Base-by-base conservation (phyloP, 192 early-diverging fungal species). In the Allomyces macrogynus region DNA sequence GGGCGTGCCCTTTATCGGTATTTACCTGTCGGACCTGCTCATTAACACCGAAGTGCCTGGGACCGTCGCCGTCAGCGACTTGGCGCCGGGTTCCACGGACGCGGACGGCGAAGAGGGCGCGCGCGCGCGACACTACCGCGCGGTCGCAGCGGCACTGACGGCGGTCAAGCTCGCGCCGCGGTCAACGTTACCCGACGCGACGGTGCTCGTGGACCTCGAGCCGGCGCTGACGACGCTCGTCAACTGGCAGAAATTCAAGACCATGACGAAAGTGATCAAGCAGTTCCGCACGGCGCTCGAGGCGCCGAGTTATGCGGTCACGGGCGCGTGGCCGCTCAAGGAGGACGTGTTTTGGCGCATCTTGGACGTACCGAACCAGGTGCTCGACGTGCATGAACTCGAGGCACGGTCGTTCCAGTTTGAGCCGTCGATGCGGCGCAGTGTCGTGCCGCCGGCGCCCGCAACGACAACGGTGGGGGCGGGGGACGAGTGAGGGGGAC, bases 1-100 rank as follows among this genome's bases (percentile, higher is more conserved):
- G 27, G 77, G 82, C 44, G 80, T 84, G 61, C 82, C 82, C 0
- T 81, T 84, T 64, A 68, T 84, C 22, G 82, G 81, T 77, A 72
- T 84, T 8, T 84, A 78, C 60, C 26, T 84, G 12, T 81, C 80
- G 10, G 82, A 84, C 44, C 68, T 84, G 16, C 68, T 81, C 2
- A 80, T 77, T 62, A 84, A 81, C 63, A 69, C 75, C 14, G 82
- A 80, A 66, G 62, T 77, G 22, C 78, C 82, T 4, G 32, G 32
- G 7, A 40, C 32, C 32, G 32, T 40, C 7, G 32, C 32, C 32
- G 32, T 40, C 32, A 40, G 4, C 32, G 32, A 40, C 32, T 40
- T 40, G 32, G 32, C 32, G 7, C 32, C 32, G 5, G 32, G 32
- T 3, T 40, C 32, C 32, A 40, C 32, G 7, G 32, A 40, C 32